Conservation (phyloP, 345 rosid genomes). For the Dovyalis caffra region DNA sequence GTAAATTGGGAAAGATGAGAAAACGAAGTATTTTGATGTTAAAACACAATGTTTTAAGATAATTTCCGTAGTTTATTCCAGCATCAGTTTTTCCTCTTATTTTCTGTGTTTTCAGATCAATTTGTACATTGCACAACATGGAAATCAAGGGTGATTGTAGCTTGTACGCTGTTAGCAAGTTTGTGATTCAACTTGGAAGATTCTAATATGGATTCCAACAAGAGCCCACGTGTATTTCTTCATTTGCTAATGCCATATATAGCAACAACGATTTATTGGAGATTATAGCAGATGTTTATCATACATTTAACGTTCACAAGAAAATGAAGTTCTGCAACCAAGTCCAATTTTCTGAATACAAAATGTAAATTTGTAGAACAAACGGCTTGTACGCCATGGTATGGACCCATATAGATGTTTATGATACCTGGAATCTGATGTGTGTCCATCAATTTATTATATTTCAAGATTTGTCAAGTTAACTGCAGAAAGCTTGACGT, state of each 20-base stretch:
- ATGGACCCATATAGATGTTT: not conserved
- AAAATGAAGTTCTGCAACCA: not conserved
- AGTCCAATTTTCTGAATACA: not conserved
- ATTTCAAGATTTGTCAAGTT: not conserved
- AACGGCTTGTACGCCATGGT: not conserved
- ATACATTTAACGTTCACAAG: not conserved
- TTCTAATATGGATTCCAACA: constrained; percentile 4
- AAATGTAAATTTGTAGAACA: not conserved
- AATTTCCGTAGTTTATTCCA: too few species aligned
- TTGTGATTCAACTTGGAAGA: constrained; percentile 4
- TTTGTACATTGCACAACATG: too few species aligned
- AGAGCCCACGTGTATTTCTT: not conserved
- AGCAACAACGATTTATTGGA: not conserved
- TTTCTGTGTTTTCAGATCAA: too few species aligned
- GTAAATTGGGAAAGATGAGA: too few species aligned
- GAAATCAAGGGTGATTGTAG: not conserved
- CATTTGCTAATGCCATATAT: constrained; percentile 5
- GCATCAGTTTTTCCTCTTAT: too few species aligned
- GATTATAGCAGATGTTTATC: too few species aligned
- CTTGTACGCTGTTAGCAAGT: not conserved
- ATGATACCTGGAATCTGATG: not conserved
- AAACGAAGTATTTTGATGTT: too few species aligned
- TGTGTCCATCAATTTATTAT: not conserved
- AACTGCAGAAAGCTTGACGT: not conserved
- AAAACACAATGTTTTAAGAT: too few species aligned